phyloP scores from a whole-genome alignment of 1,139 yeast genomes.

The Sugiyamaella paludigena region DNA sequence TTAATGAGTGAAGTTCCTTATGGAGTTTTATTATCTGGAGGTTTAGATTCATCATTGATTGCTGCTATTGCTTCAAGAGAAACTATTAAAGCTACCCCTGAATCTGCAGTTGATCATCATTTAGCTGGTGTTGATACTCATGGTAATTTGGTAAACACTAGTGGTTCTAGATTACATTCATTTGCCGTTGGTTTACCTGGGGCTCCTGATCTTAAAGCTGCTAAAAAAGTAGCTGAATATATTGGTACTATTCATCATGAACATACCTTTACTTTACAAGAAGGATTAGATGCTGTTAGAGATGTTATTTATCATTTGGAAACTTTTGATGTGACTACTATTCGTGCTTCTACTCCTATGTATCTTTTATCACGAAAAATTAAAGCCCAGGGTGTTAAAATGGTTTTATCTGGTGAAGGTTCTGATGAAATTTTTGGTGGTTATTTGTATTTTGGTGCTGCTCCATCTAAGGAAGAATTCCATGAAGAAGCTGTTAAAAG shows the following conservation, averaged over 20 bases:
- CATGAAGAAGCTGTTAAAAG: conserved; percentile 93
- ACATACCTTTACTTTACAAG: conserved; percentile 93
- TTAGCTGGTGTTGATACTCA: conserved; percentile 89
- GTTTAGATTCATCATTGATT: conserved; percentile 92
- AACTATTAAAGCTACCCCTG: conserved; percentile 71
- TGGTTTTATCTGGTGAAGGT: conserved; percentile 99
- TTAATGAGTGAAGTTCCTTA: conserved; percentile 99
- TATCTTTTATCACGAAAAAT: conserved; percentile 91
- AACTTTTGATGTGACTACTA: conserved; percentile 97
- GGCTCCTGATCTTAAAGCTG: conserved; percentile 96
- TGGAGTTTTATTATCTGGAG: conserved; percentile 96
- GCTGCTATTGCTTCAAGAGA: conserved; percentile 97
- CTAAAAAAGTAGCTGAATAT: conserved; percentile 87
- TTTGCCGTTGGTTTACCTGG: conserved; percentile 96
- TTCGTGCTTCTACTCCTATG: conserved; percentile 99
- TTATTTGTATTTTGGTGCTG: conserved; percentile 92
- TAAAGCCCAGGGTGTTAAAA: conserved; percentile 99
- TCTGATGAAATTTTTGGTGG: conserved; percentile 99
- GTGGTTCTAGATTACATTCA: conserved; percentile 88
- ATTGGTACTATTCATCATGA: conserved; percentile 97
- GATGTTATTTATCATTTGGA: conserved; percentile 96
- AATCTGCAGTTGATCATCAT: conserved; percentile 47
- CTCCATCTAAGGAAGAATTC: conserved; percentile 89
- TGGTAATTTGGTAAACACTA: conserved; percentile 72
- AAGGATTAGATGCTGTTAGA: conserved; percentile 91